Evolutionary conservation across 2,329 filamentous ascomycete genomes (phyloP), one percentile per base, ranked within the genome.

Genomic region (Acrocalymma vagum): DNA sequence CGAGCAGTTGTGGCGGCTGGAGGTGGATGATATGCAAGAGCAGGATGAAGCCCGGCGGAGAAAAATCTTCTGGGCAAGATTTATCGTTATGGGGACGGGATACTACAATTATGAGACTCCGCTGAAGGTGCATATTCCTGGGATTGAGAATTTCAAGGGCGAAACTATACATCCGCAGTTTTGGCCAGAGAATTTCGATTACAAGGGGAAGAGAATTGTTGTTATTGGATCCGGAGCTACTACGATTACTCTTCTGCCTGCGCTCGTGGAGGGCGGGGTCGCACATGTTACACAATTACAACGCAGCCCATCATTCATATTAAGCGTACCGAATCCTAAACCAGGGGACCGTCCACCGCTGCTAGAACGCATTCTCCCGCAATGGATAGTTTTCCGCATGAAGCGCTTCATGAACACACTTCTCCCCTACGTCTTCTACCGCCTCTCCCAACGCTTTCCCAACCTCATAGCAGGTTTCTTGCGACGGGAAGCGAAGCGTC

Each of bases 221-320:
- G 76, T 93, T 42, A 82, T 94, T 48, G 89, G 89, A 11, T 86
- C 82, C 11, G 90, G 90, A 6, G 90, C 90, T 3, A 95, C 90
- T 0, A 86, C 89, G 6, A 72, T 93, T 32, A 94, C 90, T 0
- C 76, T 95, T 1, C 66, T 95, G 3, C 90, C 90, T 1, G 80
- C 78, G 30, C 70, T 95, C 29, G 82, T 84, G 1, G 72, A 86
- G 28, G 81, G 78, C 25, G 88, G 87, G 9, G 73, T 72, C 5
- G 71, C 70, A 5, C 78, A 81, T 10, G 83, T 91, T 18, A 93
- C 88, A 1, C 90, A 93, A 82, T 78, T 95, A 3, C 90, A 95
- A 70, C 83, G 90, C 41, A 90, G 84, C 29, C 90, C 90, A 0
- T 80, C 79, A 0, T 69, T 68, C 32, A 78, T 92, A 39, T 53